Evolutionary conservation across 2,329 filamentous ascomycete species (phyloP).

Genomic region (Nemania sp.): DNA sequence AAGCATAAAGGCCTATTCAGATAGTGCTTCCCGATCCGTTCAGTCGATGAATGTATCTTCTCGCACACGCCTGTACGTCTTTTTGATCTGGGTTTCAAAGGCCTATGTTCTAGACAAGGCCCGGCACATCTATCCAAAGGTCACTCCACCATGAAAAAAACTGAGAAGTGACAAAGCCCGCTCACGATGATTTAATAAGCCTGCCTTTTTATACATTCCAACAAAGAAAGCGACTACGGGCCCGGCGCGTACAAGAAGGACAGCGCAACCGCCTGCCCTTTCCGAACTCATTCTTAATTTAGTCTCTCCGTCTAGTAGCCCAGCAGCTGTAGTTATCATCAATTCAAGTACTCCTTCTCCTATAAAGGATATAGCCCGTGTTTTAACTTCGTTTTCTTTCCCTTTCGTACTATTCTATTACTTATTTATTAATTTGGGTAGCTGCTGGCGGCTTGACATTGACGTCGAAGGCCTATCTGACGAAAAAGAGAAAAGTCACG

Average conservation of each 20-base stretch:
- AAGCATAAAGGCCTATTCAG: slow-evolving; percentile 18
- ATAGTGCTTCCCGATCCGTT: slow-evolving; percentile 36
- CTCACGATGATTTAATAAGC: slow-evolving; percentile 39
- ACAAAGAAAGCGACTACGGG: slow-evolving; percentile 46
- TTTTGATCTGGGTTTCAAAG: slow-evolving; percentile 36
- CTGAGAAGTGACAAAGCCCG: slow-evolving; percentile 36
- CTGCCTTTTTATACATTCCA: slow-evolving; percentile 32
- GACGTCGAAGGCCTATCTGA: slow-evolving; percentile 43
- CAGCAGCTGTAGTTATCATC: slow-evolving; percentile 47
- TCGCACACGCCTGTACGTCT: slow-evolving; percentile 30
- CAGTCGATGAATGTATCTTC: slow-evolving; percentile 8
- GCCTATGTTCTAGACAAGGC: slow-evolving; percentile 41
- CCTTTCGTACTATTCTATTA: slow-evolving; percentile 14
- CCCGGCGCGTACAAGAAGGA: slow-evolving; percentile 49
- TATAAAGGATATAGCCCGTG: slow-evolving; percentile 29
- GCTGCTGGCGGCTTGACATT: slow-evolving; percentile 50
- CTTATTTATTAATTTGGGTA: slow-evolving; percentile 29
- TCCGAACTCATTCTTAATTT: slow-evolving; percentile 36
- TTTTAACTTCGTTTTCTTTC: slow-evolving; percentile 22
- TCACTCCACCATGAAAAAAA: slow-evolving; percentile 38
- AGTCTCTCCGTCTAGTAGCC: slow-evolving; percentile 37
- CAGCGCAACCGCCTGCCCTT: slow-evolving; percentile 39
- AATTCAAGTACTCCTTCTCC: slow-evolving; percentile 47
- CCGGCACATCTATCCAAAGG: slow-evolving; percentile 36
- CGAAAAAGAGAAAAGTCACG: slow-evolving; percentile 12